Evolutionary conservation across 495 filamentous ascomycete species (phyloP).

Genomic region (Lepidopterella palustris): DNA sequence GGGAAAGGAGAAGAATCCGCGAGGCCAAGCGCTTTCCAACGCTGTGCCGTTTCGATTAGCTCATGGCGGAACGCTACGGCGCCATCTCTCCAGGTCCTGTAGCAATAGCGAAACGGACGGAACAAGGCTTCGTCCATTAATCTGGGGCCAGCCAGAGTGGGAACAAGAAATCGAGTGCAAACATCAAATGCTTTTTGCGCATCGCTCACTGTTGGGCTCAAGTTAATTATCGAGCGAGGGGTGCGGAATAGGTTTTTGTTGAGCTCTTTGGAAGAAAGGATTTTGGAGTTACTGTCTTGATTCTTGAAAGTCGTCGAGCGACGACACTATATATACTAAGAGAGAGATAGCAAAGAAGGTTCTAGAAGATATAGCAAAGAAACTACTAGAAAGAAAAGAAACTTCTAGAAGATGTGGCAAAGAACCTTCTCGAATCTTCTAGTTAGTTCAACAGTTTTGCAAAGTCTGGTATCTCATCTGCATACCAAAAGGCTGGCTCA

Average conservation of each 20-base stretch:
- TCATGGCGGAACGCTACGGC: constrained; percentile 39
- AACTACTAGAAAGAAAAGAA: too few relatives aligned
- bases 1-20: constrained; percentile 37
- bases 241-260: constrained; percentile 29
- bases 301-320: too few relatives aligned
- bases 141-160: constrained; percentile 35
- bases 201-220: constrained; percentile 28
- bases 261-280: too few relatives aligned
- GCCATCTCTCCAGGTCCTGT: constrained; percentile 43
- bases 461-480: constrained; percentile 40
- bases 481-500: constrained; percentile 39
- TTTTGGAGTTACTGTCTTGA: too few relatives aligned
- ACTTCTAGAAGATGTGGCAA: too few relatives aligned
- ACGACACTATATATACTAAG: too few relatives aligned
- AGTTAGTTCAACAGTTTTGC: too few relatives aligned
- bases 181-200: constrained; percentile 34
- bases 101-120: constrained; percentile 41
- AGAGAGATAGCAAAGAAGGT: too few relatives aligned
- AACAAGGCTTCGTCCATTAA: constrained; percentile 39
- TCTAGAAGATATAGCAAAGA: too few relatives aligned
- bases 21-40: constrained; percentile 41
- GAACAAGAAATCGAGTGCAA: constrained; percentile 31
- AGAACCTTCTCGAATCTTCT: too few relatives aligned
- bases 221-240: constrained; percentile 24
- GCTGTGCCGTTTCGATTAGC: constrained; percentile 37